Base-by-base conservation (phyloP, 129 eudicot species). In the Arctium minus region DNA sequence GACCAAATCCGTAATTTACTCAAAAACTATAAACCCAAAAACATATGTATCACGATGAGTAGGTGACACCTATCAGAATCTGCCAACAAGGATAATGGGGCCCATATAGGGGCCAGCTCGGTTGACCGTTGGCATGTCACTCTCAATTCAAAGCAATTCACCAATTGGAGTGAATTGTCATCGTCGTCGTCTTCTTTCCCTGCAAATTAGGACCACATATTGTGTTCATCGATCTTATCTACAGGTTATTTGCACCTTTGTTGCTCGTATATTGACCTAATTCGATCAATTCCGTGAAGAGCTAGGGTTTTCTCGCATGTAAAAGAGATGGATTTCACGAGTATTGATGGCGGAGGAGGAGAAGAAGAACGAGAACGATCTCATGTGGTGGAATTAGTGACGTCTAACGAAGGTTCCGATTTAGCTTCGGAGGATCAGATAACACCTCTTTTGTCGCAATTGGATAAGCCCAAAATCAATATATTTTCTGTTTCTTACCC, bases 401-500 rank as follows among this genome's bases (percentile, higher is more conserved):
- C 87, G 33, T 48, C 92, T n/a, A 22, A 83, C 9, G 75, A 78
- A 17, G 84, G 75, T 60, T 35, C 88, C 10, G 88, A 87, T 76
- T 74, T 81, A 30, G 79, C 46, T 22, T 53, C 79, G 4, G 88
- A 82, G 32, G 92, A 92, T 7, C 93, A 92, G 33, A 89, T 89
- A 4, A 76, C 86, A 0, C 97, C 97, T 80, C 92, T 92, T 33
- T 85, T 92, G 56, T 11, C 78, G 3, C 90, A 84, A 65, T 78
- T 89, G 29, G 89, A 88, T 29, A 91, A 82, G 74, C 93, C 93
- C 9, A 92, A 89, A 81, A 85, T 89, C 88, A 88, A 90, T 68
- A 89, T 92, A 81, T 92, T 92, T 80, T 81, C 97, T 29, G 87
- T 88, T 48, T 79, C 90, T 11, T 88, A 87, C 79, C 87, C 93